Base-by-base conservation (phyloP, 495 filamentous ascomycete species). In the Annulohypoxylon bovei region DNA sequence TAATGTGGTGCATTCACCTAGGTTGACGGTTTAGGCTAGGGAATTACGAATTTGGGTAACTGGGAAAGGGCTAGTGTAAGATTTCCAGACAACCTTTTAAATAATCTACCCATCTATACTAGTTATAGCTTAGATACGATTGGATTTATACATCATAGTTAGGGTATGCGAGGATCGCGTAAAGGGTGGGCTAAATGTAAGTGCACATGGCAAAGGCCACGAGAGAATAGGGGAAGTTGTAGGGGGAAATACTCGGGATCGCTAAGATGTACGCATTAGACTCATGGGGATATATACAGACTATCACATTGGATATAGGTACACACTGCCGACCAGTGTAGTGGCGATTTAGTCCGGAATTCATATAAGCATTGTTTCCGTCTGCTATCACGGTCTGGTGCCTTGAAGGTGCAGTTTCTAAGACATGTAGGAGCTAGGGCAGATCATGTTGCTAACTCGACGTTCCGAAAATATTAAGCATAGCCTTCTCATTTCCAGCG, bases 1-100 rank as follows among this genome's bases (percentile, higher is more conserved):
- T 90, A 68, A 79, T 30, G 49, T 46, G 30, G 42, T 53, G 39
- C 33, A 14, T 20, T 28, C 14, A 28, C 8, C 20, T 33, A 33
- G n/a, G 20, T n/a, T n/a, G n/a, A 5, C 12, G 22, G n/a, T 6
- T 4, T 16, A 50, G 46, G 20, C 28, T 50, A 28, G 9, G 9
- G 22, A 28, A 27, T 4, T 11, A 1, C 23, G 12, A 28, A 14
- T 27, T 28, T n/a, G 9, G 23, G 22, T 25, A 12, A 6, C 8
- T 42, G 39, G 22, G 23, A 25, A 25, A 11, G 47, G 25, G 3
- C 2, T 7, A 25, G 12, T 30, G 14, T 30, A 12, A 52, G 9
- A 52, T 30, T 28, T 53, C 0, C 2, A 27, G 49, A 2, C 6
- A 33, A 22, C 20, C 9, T n/a, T 33, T 16, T 7, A 30, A 7